Percentiles rank a stretch among this genome's conserved stretches.
These are phyloP conservation scores for Backusella sp. DNA, from an alignment of 192 early-diverging fungal genomes.

Conservation along the genomic window DNA sequence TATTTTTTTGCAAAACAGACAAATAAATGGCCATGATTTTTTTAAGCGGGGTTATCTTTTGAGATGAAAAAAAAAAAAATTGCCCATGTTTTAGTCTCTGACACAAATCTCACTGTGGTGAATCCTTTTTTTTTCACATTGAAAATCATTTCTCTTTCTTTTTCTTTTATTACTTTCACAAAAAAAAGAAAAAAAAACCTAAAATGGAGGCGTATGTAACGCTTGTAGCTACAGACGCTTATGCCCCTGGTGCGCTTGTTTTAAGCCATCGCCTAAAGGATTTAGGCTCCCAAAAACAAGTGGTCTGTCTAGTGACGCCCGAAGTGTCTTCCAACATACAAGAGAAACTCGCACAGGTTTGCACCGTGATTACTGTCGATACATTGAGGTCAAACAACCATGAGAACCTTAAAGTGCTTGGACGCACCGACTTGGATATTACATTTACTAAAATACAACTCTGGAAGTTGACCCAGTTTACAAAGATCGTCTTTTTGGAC, in stretches of 20 bases:
- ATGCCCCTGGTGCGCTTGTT: conserved; percentile 82
- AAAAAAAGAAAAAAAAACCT: neutral
- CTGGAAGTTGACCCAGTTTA: conserved; percentile 74
- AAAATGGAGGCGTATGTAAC: conserved; percentile 75
- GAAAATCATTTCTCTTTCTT: neutral
- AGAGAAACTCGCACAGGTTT: conserved; percentile 57
- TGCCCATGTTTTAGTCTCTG: neutral
- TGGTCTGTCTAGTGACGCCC: conserved; percentile 73
- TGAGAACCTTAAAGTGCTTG: conserved; percentile 67
- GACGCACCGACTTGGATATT: conserved; percentile 84
- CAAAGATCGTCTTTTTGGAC: conserved; percentile 79
- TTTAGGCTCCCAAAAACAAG: conserved; percentile 53
- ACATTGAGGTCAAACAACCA: conserved; percentile 58
- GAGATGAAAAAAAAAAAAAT: neutral
- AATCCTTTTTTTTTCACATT: neutral
- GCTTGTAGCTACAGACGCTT: conserved; percentile 82
- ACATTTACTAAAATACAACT: conserved; percentile 92
- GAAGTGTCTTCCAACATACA: conserved; percentile 51
- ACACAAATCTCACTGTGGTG: neutral
- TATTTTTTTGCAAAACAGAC: neutral
- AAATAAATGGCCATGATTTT: neutral
- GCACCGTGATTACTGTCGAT: conserved; percentile 76
- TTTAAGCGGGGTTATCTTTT: neutral
- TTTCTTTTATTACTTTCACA: neutral
- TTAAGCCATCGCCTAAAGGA: conserved; percentile 74